Base-by-base conservation (phyloP, 345 rosid species). In the Crucihimalaya himalaica region DNA sequence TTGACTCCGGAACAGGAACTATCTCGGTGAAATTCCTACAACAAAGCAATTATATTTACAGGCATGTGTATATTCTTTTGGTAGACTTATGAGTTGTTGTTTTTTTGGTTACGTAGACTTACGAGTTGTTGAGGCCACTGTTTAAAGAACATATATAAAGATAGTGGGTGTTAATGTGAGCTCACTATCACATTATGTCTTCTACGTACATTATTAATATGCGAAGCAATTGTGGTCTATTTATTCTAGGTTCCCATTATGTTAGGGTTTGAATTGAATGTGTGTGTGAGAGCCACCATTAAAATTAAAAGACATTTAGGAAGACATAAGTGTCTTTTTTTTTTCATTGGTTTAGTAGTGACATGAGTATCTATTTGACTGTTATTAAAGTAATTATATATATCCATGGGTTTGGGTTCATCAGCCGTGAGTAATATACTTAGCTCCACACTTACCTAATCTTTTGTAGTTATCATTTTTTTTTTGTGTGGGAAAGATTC, bases 91-190 rank as follows among this genome's bases (percentile, higher is more conserved):
- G 13, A 27, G 10, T 34, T 34, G 11, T 34, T 34, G 3, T 2
- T 15, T 27, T 14, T 19, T 10, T 21, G 7, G 35, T n/a, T 54
- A 54, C 28, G 37, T 54, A 54, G 60, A 56, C 61, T 57, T 34
- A 19, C 19, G 75, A 48, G 56, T 76, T 61, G 29, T 37, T 39
- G 72, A 70, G 53, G 47, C 61, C 75, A 55, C 18, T 55, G 61
- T 37, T 69, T 61, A 66, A 66, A 48, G 20, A 47, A 18, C 52
- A 18, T 18, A 75, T 51, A 39, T 21, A 63, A 63, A 70, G 71
- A 77, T 77, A 77, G 80, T 77, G 80, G 80, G 21, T 55, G 71
- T 40, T 47, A 77, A 76, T 70, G 80, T 70, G 47, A 77, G 43
- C 66, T 77, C 80, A 56, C 71, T 29, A 55, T 70, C 75, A 62